These are phyloP conservation scores for Microbotryum saponariae DNA, from an alignment of 1,284 basidiomycete species.

Conservation along the genomic window DNA sequence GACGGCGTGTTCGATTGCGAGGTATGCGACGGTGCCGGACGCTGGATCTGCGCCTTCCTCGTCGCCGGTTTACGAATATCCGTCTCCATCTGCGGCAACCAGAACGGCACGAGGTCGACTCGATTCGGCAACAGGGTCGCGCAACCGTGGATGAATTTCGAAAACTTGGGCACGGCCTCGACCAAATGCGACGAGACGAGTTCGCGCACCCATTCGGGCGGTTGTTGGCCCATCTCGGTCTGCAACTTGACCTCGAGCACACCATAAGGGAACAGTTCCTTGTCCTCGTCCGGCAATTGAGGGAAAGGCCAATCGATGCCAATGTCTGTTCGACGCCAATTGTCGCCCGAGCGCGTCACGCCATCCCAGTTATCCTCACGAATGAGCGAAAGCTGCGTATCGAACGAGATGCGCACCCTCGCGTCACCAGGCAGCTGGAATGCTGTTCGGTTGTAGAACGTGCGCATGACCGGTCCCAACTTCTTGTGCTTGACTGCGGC, in stretches of 20 bases:
- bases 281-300: conserved; percentile 68
- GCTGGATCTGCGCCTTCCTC: conserved; percentile 38
- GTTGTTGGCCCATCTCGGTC: conserved; percentile 92
- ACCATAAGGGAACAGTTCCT: conserved; percentile 84
- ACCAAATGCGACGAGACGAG: conserved; percentile 80
- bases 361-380: conserved; percentile 98
- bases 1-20: conserved; percentile 29
- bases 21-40: conserved; percentile 36
- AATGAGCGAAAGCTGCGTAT: conserved; percentile 89
- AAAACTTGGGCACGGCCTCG: conserved; percentile 47
- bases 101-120: conserved; percentile 97
- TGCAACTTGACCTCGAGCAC: conserved; percentile 96
- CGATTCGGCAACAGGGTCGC: conserved; percentile 85
- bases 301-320: conserved; percentile 60
- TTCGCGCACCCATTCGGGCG: conserved; percentile 92
- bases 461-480: conserved; percentile 84
- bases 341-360: conserved; percentile 62
- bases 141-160: conserved; percentile 95
- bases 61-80: conserved; percentile 77
- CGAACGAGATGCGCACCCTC: conserved; percentile 92
- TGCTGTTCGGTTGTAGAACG: conserved; percentile 98
- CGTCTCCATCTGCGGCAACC: conserved; percentile 83
- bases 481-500: conserved; percentile 80
- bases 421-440: conserved; percentile 98
- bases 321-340: conserved; percentile 92